Percentiles rank a stretch among this genome's conserved stretches.
Conservation (phyloP, 768 basidiomycete species). For the Exsudoporus frostii region DNA sequence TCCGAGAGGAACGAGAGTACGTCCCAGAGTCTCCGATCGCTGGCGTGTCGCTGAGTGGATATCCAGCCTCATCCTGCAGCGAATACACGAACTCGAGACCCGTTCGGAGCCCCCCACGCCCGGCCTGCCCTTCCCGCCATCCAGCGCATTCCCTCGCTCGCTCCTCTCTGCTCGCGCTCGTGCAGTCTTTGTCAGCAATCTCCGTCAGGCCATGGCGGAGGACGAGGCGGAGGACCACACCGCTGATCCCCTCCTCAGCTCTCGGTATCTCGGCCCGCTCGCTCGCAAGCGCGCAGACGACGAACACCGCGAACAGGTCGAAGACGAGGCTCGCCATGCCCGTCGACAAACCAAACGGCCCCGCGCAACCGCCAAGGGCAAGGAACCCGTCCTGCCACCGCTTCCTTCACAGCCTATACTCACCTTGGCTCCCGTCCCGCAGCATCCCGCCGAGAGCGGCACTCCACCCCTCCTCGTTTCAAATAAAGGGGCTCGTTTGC, state of each 20-base stretch:
- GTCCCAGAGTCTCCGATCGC: conserved; percentile 21
- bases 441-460: conserved; percentile 12
- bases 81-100: conserved; percentile 58
- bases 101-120: conserved; percentile 34
- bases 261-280: conserved; percentile 45
- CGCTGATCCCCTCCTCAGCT: conserved; percentile 43
- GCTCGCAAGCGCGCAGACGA: conserved; percentile 45
- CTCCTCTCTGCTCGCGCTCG: conserved; percentile 43
- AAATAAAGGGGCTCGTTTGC: conserved; percentile 45
- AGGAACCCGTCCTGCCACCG: conserved; percentile 30
- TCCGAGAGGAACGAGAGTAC: conserved; percentile 62
- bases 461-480: conserved; percentile 39
- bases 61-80: conserved; percentile 51
- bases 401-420: conserved; percentile 26
- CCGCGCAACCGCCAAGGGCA: conserved; percentile 36
- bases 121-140: conserved; percentile 36
- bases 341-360: conserved; percentile 35
- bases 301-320: conserved; percentile 39
- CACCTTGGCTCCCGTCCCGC: conserved; percentile 23
- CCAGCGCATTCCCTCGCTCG: conserved; percentile 48
- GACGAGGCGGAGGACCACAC: conserved; percentile 41
- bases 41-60: background rate
- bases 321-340: conserved; percentile 45
- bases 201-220: conserved; percentile 48
- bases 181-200: conserved; percentile 44